These are phyloP conservation scores for Zygosaccharomyces bailii DNA, from an alignment of 805 yeast genomes.

Conservation along the genomic window DNA sequence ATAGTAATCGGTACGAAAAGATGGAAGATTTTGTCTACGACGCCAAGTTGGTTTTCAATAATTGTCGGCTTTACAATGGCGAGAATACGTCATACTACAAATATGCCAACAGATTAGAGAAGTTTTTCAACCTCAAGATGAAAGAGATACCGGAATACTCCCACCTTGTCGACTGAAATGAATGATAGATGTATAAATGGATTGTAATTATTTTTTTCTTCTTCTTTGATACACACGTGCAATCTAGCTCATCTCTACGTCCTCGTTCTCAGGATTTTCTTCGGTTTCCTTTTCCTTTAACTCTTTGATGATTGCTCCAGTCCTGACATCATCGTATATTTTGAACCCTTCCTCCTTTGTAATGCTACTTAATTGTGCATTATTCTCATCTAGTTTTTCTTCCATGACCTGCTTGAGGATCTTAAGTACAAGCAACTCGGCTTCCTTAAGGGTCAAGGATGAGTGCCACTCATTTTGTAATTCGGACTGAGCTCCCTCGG, in stretches of 20 bases:
- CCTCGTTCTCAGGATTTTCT: constrained; percentile 36
- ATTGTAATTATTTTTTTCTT: constrained; percentile 2
- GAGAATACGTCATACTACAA: constrained; percentile 94
- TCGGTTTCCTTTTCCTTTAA: constrained; percentile 68
- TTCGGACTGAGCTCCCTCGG: constrained; percentile 98
- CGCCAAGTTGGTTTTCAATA: constrained; percentile 77
- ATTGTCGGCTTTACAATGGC: constrained; percentile 89
- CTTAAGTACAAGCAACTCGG: constrained; percentile 83
- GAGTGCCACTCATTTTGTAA: constrained; percentile 94
- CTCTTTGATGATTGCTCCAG: constrained; percentile 73
- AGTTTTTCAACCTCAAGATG: constrained; percentile 75
- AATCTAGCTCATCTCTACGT: constrained; percentile 33
- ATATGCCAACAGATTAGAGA: constrained; percentile 91
- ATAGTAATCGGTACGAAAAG: constrained; percentile 83
- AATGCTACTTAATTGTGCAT: constrained; percentile 92
- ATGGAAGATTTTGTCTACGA: constrained; percentile 92
- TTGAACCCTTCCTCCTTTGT: constrained; percentile 83
- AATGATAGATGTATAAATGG: not conserved
- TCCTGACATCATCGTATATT: constrained; percentile 77
- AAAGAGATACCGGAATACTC: constrained; percentile 92
- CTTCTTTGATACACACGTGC: constrained; percentile 9
- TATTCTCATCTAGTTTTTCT: constrained; percentile 91
- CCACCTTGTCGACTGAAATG: constrained; percentile 58
- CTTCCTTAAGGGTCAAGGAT: constrained; percentile 86
- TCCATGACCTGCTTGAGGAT: constrained; percentile 98